Percentiles rank a stretch among this genome's conserved stretches.
Evolutionary conservation across 2,329 filamentous ascomycete species (phyloP).

Genomic region (Trichoderma asperellum): DNA sequence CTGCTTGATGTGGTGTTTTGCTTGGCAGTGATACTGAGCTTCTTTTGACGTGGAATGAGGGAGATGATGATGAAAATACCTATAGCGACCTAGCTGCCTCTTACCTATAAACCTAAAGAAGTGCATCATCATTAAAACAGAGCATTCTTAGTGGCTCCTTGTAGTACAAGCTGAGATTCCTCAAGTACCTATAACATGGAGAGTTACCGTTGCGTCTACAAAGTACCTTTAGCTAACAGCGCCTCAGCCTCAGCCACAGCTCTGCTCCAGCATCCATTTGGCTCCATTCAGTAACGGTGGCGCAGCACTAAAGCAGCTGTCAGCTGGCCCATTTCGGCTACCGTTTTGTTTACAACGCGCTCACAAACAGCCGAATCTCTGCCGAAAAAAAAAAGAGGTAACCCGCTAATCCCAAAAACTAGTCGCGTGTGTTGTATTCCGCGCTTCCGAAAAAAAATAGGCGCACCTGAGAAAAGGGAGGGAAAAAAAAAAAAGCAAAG

Average conservation of each 20-base stretch:
- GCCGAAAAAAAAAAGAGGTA: not conserved
- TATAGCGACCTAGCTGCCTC: not conserved
- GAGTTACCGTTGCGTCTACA: not conserved
- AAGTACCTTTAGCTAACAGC: not conserved
- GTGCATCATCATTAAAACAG: not conserved
- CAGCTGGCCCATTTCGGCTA: not conserved
- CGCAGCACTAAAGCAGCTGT: not conserved
- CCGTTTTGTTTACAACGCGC: slow-evolving; percentile 17
- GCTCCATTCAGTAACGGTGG: not conserved
- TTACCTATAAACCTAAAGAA: not conserved
- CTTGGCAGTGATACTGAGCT: not conserved
- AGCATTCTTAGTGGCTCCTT: not conserved
- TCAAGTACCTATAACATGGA: not conserved
- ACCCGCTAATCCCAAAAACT: not conserved
- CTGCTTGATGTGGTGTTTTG: slow-evolving; percentile 2
- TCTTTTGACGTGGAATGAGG: not conserved
- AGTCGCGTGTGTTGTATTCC: slow-evolving; percentile 5
- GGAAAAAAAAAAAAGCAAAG: not conserved
- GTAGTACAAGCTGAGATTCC: not conserved
- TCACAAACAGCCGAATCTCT: not conserved
- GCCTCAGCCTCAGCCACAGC: not conserved
- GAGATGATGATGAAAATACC: not conserved
- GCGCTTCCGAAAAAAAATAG: slow-evolving; percentile 21
- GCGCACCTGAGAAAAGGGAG: not conserved
- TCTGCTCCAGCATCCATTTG: not conserved